phyloP scores from a whole-genome alignment of 2,329 filamentous ascomycete species.

The Trichophyton schoenleinii region DNA sequence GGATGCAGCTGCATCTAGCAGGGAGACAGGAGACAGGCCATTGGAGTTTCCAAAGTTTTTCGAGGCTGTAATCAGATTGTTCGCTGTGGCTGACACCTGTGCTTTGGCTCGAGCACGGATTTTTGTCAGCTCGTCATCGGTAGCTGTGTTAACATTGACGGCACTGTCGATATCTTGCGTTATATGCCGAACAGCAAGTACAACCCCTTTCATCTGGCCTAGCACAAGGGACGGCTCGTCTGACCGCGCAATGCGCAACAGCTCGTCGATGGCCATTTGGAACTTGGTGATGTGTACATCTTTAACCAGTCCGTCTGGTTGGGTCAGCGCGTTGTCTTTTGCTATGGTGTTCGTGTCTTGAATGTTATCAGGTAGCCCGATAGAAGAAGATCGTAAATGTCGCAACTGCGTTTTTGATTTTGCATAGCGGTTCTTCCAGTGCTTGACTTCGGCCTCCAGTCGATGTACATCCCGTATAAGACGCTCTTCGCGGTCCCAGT shows the following conservation, averaged over 20 bases:
- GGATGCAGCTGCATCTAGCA: constrained; percentile 84
- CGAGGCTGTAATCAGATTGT: constrained; percentile 86
- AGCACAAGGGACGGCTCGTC: constrained; percentile 64
- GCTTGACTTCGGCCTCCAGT: constrained; percentile 70
- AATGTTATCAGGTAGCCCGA: constrained; percentile 48
- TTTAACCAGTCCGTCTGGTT: constrained; percentile 66
- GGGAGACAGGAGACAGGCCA: constrained; percentile 81
- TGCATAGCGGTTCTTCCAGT: constrained; percentile 85
- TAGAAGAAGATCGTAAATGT: constrained; percentile 65
- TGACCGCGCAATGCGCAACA: constrained; percentile 62
- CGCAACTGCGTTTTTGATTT: constrained; percentile 78
- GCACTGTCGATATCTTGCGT: constrained; percentile 55
- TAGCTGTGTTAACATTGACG: constrained; percentile 32
- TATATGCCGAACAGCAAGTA: constrained; percentile 70
- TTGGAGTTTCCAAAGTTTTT: constrained; percentile 78
- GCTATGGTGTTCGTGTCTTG: constrained; percentile 39
- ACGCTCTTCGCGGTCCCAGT: constrained; percentile 69
- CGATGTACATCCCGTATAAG: constrained; percentile 61
- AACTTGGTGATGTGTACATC: constrained; percentile 91
- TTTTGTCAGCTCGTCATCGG: constrained; percentile 39
- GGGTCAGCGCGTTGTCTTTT: constrained; percentile 58
- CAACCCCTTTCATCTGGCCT: constrained; percentile 75
- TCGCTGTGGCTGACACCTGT: constrained; percentile 81
- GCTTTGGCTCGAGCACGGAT: constrained; percentile 60
- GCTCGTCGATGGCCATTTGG: constrained; percentile 85